Percentiles rank a stretch among this genome's conserved stretches.
Evolutionary conservation across 2,329 filamentous ascomycete species (phyloP).

Genomic region (Phaeosphaeriaceae sp.): DNA sequence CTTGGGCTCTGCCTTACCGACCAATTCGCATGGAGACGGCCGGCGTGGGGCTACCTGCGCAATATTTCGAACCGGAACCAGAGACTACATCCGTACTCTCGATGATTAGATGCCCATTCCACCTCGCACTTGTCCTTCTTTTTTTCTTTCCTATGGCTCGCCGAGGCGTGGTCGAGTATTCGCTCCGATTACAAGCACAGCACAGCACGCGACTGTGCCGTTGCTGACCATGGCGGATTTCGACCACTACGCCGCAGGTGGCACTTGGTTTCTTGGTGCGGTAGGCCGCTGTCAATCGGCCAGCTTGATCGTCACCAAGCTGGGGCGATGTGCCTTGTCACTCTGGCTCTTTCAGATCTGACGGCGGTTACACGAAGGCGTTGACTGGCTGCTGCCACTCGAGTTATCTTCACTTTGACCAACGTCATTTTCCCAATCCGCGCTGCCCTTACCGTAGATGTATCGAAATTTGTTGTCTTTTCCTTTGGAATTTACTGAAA

Average conservation of each 20-base stretch:
- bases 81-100: neutral
- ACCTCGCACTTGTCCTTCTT: neutral
- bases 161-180: neutral
- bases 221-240: neutral
- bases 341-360: constrained; percentile 6
- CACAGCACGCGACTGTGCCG: constrained; percentile 1
- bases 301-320: neutral
- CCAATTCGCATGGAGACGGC: constrained; percentile 48
- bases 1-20: constrained; percentile 50
- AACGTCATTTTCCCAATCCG: neutral
- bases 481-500: neutral
- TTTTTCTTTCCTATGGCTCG: neutral
- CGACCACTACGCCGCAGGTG: constrained; percentile 2
- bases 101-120: neutral
- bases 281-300: neutral
- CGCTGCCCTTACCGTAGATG: neutral
- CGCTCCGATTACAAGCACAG: neutral
- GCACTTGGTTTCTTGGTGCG: neutral
- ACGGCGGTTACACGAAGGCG: constrained; percentile 20
- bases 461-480: neutral
- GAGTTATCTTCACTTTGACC: constrained; percentile 1
- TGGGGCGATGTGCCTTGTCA: constrained; percentile 5
- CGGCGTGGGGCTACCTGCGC: constrained; percentile 34
- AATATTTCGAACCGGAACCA: constrained; percentile 35
- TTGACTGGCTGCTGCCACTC: constrained; percentile 13